Conservation (phyloP, 495 filamentous ascomycete species). For the Margaritispora aquatica region DNA sequence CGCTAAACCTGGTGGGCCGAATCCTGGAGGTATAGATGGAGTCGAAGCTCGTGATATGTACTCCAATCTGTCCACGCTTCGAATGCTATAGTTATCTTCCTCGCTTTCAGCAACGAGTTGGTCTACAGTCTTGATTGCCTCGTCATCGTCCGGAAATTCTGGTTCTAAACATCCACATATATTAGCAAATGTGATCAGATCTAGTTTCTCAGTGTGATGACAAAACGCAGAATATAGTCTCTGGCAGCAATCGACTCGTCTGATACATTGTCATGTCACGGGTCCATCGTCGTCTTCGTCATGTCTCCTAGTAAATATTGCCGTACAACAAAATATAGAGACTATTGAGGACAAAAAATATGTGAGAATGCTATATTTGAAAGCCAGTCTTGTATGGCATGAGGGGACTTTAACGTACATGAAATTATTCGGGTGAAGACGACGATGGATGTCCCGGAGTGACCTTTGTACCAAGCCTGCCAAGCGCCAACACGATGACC, state of each 20-base stretch:
- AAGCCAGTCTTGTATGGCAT: conserved; percentile 32
- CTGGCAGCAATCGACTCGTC: not conserved
- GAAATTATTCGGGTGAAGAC: conserved; percentile 56
- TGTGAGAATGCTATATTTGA: conserved; percentile 46
- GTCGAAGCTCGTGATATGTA: conserved; percentile 46
- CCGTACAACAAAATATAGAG: conserved; percentile 25
- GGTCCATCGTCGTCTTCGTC: conserved; percentile 52
- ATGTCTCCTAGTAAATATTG: too few relatives aligned
- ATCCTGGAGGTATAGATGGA: conserved; percentile 52
- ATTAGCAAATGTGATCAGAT: conserved; percentile 7
- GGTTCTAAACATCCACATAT: conserved; percentile 17
- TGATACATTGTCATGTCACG: conserved; percentile 36
- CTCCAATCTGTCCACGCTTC: conserved; percentile 23
- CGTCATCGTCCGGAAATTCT: conserved; percentile 42
- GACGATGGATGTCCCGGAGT: conserved; percentile 58
- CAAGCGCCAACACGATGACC: conserved; percentile 12
- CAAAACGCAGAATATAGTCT: conserved; percentile 6
- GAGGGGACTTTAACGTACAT: conserved; percentile 68
- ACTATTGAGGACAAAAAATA: conserved; percentile 31
- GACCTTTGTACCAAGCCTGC: conserved; percentile 29
- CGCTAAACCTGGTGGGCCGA: conserved; percentile 41
- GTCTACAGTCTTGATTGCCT: conserved; percentile 47
- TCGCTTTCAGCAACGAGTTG: conserved; percentile 49
- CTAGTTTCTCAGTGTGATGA: not conserved
- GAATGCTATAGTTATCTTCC: conserved; percentile 25